Conservation (phyloP, 1,139 yeast species). For the Candida sp. region DNA sequence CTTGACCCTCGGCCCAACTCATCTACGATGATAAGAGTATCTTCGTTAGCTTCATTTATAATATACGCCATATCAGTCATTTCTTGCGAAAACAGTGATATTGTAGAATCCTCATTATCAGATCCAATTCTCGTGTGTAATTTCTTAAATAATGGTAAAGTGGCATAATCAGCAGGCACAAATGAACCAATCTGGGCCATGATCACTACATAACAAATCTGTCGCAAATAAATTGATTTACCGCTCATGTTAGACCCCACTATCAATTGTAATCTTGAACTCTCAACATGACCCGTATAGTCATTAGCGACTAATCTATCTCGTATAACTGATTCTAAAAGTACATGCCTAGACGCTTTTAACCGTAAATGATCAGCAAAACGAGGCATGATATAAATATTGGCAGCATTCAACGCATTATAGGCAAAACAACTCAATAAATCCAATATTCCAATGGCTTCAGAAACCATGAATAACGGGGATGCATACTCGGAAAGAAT, state of each 20-base stretch:
- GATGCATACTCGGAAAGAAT: constrained; percentile 24
- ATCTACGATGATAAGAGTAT: constrained; percentile 43
- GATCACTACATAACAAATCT: constrained; percentile 40
- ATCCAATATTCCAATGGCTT: constrained; percentile 42
- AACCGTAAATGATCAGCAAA: constrained; percentile 24
- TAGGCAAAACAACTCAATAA: constrained; percentile 32
- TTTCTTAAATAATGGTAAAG: constrained; percentile 34
- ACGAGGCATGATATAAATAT: constrained; percentile 29
- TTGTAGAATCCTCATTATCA: constrained; percentile 32
- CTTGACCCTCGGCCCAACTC: constrained; percentile 52
- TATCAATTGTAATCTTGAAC: constrained; percentile 38
- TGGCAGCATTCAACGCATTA: constrained; percentile 14
- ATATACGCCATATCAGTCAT: constrained; percentile 47
- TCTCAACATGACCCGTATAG: constrained; percentile 23
- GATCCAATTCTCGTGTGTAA: constrained; percentile 46
- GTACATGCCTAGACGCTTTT: constrained; percentile 37
- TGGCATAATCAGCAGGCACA: constrained; percentile 45
- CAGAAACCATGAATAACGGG: constrained; percentile 38
- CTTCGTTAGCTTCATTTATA: constrained; percentile 22
- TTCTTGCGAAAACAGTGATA: constrained; percentile 47
- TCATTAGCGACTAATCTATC: constrained; percentile 33
- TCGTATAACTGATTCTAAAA: constrained; percentile 22
- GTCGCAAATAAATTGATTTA: constrained; percentile 47
- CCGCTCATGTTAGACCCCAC: constrained; percentile 56
- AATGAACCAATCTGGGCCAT: constrained; percentile 51